phyloP scores from a whole-genome alignment of 2,329 filamentous ascomycete species.

The Dryadomyces quercus-mongolicae region DNA sequence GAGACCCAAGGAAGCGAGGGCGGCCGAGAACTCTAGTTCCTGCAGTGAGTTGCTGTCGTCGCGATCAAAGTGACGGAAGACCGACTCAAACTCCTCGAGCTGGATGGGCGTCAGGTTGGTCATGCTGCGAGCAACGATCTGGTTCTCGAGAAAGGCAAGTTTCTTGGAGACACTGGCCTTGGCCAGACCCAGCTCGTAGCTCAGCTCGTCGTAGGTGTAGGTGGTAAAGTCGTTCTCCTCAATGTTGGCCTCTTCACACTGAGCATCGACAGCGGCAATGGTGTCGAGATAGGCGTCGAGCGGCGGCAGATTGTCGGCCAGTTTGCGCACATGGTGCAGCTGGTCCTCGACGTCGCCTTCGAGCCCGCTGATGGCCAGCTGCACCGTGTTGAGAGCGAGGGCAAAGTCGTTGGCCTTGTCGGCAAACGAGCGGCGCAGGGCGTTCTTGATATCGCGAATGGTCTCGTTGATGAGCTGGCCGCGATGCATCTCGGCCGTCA shows the following conservation, averaged over 20 bases:
- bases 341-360: conserved; percentile 97
- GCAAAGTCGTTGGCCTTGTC: conserved; percentile 99
- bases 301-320: conserved; percentile 75
- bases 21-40: conserved; percentile 92
- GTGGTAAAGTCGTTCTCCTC: conserved; percentile 99
- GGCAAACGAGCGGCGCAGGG: conserved; percentile 80
- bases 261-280: conserved; percentile 73
- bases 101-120: conserved; percentile 97
- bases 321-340: conserved; percentile 69
- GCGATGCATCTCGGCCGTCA: conserved; percentile 73
- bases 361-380: conserved; percentile 87
- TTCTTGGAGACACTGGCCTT: conserved; percentile 92
- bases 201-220: conserved; percentile 92
- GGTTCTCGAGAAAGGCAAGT: conserved; percentile 90
- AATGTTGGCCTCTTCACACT: conserved; percentile 93
- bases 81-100: conserved; percentile 94
- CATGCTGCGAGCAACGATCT: conserved; percentile 97
- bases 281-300: conserved; percentile 85
- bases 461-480: conserved; percentile 96
- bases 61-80: conserved; percentile 95
- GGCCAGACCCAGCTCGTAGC: conserved; percentile 85
- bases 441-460: conserved; percentile 97
- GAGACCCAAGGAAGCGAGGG: conserved; percentile 83
- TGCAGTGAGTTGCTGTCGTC: conserved; percentile 82
- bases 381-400: conserved; percentile 85